Evolutionary conservation across 306 rosid species (phyloP).

Genomic region (Oemleria cerasiformis): DNA sequence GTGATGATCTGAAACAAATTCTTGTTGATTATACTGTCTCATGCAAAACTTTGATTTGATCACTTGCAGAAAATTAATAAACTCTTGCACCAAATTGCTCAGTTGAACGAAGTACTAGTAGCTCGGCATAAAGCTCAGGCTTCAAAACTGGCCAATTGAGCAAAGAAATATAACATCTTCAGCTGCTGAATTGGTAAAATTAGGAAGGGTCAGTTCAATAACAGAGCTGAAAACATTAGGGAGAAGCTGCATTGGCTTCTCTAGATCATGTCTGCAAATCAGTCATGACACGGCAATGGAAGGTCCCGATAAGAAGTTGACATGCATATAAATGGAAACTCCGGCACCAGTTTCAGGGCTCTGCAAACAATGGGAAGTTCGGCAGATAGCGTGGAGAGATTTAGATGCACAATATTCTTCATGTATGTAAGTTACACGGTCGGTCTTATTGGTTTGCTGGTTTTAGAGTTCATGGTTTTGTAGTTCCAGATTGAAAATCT

Average conservation of each 20-base stretch:
- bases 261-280: not conserved
- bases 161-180: not conserved
- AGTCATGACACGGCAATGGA: not conserved
- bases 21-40: not conserved
- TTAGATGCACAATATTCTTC: not conserved
- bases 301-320: not conserved
- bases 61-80: constrained; percentile 36
- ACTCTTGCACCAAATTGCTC: constrained; percentile 36
- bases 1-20: not conserved
- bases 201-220: not conserved
- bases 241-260: not conserved
- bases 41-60: constrained; percentile 4
- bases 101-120: constrained; percentile 33
- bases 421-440: not conserved
- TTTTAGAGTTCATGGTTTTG: not conserved
- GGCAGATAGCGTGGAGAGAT: not conserved
- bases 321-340: not conserved
- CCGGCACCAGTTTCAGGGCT: not conserved
- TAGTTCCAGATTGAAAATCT: not conserved
- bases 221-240: not conserved
- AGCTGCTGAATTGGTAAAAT: not conserved
- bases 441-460: not conserved
- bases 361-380: not conserved
- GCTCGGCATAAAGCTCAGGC: constrained; percentile 30
- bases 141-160: constrained; percentile 24